Percentiles rank a stretch among this genome's conserved stretches.
Conservation (phyloP, 2,329 filamentous ascomycete species). For the Aureobasidium pullulans region DNA sequence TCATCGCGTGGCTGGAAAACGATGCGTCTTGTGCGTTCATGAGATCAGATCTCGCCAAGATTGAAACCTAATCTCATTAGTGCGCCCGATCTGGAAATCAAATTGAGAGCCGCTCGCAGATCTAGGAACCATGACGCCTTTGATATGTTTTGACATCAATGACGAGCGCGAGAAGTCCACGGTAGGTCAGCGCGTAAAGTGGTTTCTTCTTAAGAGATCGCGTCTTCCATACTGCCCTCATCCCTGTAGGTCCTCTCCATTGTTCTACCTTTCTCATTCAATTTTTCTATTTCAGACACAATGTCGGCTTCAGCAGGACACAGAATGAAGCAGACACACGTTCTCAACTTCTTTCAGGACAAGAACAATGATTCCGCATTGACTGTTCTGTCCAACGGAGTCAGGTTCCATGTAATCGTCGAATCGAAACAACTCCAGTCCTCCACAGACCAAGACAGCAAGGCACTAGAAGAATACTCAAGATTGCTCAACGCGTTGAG, state of each 20-base stretch:
- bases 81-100: background rate
- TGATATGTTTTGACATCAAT: slow-evolving; percentile 9
- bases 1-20: slow-evolving; percentile 4
- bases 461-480: slow-evolving; percentile 19
- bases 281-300: background rate
- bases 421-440: slow-evolving; percentile 21
- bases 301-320: slow-evolving; percentile 10
- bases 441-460: slow-evolving; percentile 4
- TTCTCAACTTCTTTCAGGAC: slow-evolving; percentile 28
- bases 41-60: slow-evolving; percentile 3
- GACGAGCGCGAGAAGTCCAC: slow-evolving; percentile 5
- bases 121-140: slow-evolving; percentile 13
- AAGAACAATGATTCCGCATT: slow-evolving; percentile 26
- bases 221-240: background rate
- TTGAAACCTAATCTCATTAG: slow-evolving; percentile 2
- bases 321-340: slow-evolving; percentile 15
- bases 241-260: background rate
- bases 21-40: background rate
- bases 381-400: slow-evolving; percentile 24
- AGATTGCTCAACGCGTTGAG: slow-evolving; percentile 19
- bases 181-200: slow-evolving; percentile 11
- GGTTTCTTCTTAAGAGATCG: background rate
- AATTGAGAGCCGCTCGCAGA: background rate
- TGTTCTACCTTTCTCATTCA: background rate
- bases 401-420: slow-evolving; percentile 28